A percentile compares a stretch with the other conserved stretches of the same genome.
Evolutionary conservation across 768 basidiomycete species (phyloP).

Genomic region (Lepiota subincarnata): DNA sequence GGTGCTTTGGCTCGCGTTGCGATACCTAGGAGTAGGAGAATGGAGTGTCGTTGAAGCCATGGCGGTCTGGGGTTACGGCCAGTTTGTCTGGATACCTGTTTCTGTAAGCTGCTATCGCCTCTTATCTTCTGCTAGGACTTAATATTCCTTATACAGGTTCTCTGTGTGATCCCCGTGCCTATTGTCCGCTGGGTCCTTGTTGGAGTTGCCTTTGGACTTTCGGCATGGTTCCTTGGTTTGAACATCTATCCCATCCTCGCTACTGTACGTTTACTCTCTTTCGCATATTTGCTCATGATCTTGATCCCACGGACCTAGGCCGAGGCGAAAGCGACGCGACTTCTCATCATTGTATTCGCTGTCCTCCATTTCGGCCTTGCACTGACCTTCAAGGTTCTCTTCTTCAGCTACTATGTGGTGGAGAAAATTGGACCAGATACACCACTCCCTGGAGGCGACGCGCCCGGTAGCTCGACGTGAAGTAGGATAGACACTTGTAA

Average conservation of each 20-base stretch:
- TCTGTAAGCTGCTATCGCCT: slow-evolving; percentile 45
- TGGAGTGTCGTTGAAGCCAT: slow-evolving; percentile 87
- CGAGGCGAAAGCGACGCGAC: slow-evolving; percentile 81
- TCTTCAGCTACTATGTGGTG: slow-evolving; percentile 52
- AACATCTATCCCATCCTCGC: slow-evolving; percentile 91
- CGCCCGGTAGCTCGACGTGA: slow-evolving; percentile 22
- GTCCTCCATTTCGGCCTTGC: slow-evolving; percentile 77
- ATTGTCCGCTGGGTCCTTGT: slow-evolving; percentile 81
- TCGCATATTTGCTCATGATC: neutral
- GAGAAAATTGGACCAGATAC: slow-evolving; percentile 40
- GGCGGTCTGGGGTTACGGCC: slow-evolving; percentile 75
- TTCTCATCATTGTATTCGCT: slow-evolving; percentile 74
- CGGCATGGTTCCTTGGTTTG: slow-evolving; percentile 80
- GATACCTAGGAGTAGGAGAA: slow-evolving; percentile 85
- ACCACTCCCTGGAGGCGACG: slow-evolving; percentile 37
- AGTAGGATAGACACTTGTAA: neutral
- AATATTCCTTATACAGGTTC: slow-evolving; percentile 39
- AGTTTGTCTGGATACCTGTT: slow-evolving; percentile 87
- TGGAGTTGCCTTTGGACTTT: slow-evolving; percentile 66
- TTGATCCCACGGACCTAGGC: slow-evolving; percentile 42
- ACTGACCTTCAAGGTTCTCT: slow-evolving; percentile 79
- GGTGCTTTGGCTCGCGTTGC: slow-evolving; percentile 76
- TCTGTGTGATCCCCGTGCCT: slow-evolving; percentile 84
- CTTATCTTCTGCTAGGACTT: neutral
- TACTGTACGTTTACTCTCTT: slow-evolving; percentile 47